Percentiles rank a stretch among this genome's conserved stretches.
phyloP scores from a whole-genome alignment of 2,329 filamentous ascomycete species.

The Colletotrichum tamarilloi region DNA sequence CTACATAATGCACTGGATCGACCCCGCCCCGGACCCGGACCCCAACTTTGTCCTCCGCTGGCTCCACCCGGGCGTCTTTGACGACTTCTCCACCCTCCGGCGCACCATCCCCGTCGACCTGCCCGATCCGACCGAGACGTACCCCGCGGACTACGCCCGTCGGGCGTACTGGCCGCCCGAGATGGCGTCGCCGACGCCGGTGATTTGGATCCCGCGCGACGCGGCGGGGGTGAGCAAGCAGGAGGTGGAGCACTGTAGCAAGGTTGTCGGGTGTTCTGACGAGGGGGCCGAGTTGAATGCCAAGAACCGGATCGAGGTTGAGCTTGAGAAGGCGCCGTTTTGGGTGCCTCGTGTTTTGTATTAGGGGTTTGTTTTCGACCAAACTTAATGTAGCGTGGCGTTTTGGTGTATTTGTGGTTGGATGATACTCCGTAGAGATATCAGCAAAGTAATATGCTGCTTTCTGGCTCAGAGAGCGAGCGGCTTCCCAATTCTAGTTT shows the following conservation, averaged over 20 bases:
- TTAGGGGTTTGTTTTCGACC: not conserved
- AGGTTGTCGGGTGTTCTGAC: constrained; percentile 76
- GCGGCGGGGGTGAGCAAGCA: constrained; percentile 75
- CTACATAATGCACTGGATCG: constrained; percentile 42
- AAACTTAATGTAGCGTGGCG: not conserved
- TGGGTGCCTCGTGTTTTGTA: constrained; percentile 34
- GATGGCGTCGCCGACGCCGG: constrained; percentile 68
- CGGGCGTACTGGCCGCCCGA: constrained; percentile 80
- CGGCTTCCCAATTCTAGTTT: accelerated
- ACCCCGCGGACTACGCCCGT: constrained; percentile 67
- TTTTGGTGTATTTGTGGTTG: not conserved
- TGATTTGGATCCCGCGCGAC: constrained; percentile 83
- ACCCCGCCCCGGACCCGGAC: constrained; percentile 41
- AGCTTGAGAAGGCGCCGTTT: constrained; percentile 36
- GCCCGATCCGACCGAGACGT: constrained; percentile 48
- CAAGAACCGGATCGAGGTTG: constrained; percentile 52
- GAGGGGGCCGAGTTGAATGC: constrained; percentile 77
- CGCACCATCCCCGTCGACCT: constrained; percentile 36
- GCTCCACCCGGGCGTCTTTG: constrained; percentile 81
- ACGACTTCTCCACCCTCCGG: constrained; percentile 69
- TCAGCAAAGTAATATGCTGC: not conserved
- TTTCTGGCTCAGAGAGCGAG: not conserved
- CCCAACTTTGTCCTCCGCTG: constrained; percentile 72
- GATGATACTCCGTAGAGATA: not conserved
- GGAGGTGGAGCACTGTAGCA: constrained; percentile 71